Conservation (phyloP, 352 stramenopile genomes). For the Pythium myriotylum region DNA sequence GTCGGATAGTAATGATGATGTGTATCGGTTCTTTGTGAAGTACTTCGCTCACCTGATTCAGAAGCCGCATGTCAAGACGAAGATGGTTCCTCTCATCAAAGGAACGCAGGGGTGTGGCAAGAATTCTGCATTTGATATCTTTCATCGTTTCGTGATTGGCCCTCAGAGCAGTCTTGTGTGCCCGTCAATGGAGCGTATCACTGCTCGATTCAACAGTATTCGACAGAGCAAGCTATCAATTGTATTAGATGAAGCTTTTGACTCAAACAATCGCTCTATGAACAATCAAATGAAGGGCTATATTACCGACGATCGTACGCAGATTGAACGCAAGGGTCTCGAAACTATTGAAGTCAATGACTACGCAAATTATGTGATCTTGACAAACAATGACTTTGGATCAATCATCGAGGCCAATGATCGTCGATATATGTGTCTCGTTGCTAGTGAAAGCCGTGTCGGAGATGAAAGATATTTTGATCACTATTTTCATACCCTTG, state of each 20-base stretch:
- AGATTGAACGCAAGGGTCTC: conserved; percentile 26
- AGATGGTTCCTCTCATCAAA: conserved; percentile 22
- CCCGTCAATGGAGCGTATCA: conserved; percentile 18
- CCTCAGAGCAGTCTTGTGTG: conserved; percentile 15
- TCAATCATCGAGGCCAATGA: conserved; percentile 23
- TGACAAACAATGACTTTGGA: conserved; percentile 24
- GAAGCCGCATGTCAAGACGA: conserved; percentile 15
- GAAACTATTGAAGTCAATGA: conserved; percentile 26
- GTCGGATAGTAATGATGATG: no score
- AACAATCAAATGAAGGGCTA: conserved; percentile 25
- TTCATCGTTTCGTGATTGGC: conserved; percentile 24
- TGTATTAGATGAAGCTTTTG: conserved; percentile 25
- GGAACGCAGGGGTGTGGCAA: conserved; percentile 16
- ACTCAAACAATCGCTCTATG: conserved; percentile 18
- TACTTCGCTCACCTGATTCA: conserved; percentile 20
- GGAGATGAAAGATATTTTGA: conserved; percentile 24
- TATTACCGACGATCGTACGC: conserved; percentile 23
- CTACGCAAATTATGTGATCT: conserved; percentile 26
- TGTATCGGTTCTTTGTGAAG: conserved; percentile 15
- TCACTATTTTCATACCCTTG: conserved; percentile 18
- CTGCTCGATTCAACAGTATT: conserved; percentile 25
- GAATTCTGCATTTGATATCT: conserved; percentile 19
- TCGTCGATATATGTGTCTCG: conserved; percentile 22
- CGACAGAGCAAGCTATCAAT: conserved; percentile 27
- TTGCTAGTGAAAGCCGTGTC: conserved; percentile 19